phyloP scores from a whole-genome alignment of 176 grass and related monocot genomes.

The Elymus sibiricus region DNA sequence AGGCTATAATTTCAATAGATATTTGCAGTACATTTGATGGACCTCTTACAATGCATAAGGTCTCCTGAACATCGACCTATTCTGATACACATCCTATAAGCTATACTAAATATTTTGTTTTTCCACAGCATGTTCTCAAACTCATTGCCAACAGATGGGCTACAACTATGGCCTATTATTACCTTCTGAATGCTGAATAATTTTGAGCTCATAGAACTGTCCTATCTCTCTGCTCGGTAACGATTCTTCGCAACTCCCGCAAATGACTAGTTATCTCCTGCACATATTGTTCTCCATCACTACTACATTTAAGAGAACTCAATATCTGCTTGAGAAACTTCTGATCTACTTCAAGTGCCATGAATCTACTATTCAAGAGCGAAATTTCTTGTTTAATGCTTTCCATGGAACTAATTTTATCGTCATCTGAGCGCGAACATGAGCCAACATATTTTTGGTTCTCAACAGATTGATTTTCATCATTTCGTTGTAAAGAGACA shows the following conservation, averaged over 20 bases:
- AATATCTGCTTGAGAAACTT: constrained; percentile 58
- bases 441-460: constrained; percentile 9
- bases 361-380: constrained; percentile 51
- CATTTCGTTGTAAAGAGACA: constrained; percentile 15
- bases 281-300: constrained; percentile 43
- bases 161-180: constrained; percentile 22
- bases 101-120: constrained; percentile 10
- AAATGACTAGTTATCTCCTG: constrained; percentile 63
- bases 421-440: constrained; percentile 15
- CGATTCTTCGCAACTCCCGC: constrained; percentile 50
- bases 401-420: constrained; percentile 9
- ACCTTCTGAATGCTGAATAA: constrained; percentile 35
- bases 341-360: constrained; percentile 60
- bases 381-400: constrained; percentile 42
- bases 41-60: not conserved
- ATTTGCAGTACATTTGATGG: not conserved
- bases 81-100: not conserved
- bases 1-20: not conserved
- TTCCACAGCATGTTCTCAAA: not conserved
- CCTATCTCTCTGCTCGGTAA: constrained; percentile 35
- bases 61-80: not conserved
- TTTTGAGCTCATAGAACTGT: constrained; percentile 15
- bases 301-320: constrained; percentile 50
- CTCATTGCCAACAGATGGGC: not conserved
- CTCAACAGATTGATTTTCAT: constrained; percentile 18